phyloP scores from a whole-genome alignment of 1,284 basidiomycete genomes.

The Moniliophthora roreri region DNA sequence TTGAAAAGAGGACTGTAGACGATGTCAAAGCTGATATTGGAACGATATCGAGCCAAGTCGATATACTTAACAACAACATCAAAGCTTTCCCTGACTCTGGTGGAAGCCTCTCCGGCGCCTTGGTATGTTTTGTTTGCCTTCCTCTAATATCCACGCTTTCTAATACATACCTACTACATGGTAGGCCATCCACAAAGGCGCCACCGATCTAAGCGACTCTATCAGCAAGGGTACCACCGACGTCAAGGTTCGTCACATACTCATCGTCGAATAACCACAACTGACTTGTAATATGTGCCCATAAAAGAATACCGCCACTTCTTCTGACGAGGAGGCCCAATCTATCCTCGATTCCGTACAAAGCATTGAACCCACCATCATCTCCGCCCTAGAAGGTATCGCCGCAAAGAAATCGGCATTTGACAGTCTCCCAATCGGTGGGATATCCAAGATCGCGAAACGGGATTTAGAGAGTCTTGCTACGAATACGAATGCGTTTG shows the following conservation, averaged over 20 bases:
- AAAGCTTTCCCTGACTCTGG: conserved; percentile 23
- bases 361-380: conserved; percentile 5
- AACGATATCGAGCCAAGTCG: conserved; percentile 20
- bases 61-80: conserved; percentile 21
- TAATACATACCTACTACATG: too few species aligned
- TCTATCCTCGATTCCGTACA: conserved; percentile 3
- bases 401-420: conserved; percentile 8
- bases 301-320: too few species aligned
- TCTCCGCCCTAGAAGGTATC: conserved; percentile 2
- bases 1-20: conserved; percentile 20
- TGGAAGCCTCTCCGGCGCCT: conserved; percentile 19
- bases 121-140: conserved; percentile 14
- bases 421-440: conserved; percentile 4
- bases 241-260: conserved; percentile 6
- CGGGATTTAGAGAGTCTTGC: conserved; percentile 2
- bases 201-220: conserved; percentile 13
- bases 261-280: background rate
- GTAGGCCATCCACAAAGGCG: conserved; percentile 22
- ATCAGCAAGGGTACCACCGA: conserved; percentile 20
- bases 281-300: too few species aligned
- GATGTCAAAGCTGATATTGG: conserved; percentile 22
- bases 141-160: background rate
- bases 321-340: conserved; percentile 1
- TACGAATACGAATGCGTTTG: too few species aligned
- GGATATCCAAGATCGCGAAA: conserved; percentile 7